These are phyloP conservation scores for Sanghuangporus weigelae DNA, from an alignment of 1,284 basidiomycete species.

Conservation along the genomic window DNA sequence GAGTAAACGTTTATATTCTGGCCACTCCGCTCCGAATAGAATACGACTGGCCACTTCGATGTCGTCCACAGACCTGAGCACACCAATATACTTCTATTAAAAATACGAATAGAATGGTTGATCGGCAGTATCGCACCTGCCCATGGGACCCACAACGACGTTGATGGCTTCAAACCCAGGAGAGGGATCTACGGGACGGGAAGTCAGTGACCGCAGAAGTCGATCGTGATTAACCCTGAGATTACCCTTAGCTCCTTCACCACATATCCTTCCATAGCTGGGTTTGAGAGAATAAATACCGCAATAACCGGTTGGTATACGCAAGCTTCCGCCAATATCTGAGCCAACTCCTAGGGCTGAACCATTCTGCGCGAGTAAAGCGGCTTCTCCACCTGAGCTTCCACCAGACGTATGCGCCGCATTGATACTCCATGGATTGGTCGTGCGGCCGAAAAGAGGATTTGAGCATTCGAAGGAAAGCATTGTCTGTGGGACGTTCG, in stretches of 20 bases:
- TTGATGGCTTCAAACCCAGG: conserved; percentile 67
- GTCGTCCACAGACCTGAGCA: conserved; percentile 55
- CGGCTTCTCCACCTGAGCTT: conserved; percentile 76
- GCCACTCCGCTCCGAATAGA: conserved; percentile 49
- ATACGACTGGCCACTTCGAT: conserved; percentile 53
- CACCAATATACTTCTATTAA: background rate
- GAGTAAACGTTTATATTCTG: conserved; percentile 30
- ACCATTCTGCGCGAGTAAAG: conserved; percentile 71
- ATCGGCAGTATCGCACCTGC: conserved; percentile 37
- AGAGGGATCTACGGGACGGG: conserved; percentile 35
- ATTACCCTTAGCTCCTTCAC: conserved; percentile 43
- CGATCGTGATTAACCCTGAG: background rate
- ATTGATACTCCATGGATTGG: conserved; percentile 62
- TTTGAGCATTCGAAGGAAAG: conserved; percentile 86
- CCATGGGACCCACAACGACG: conserved; percentile 69
- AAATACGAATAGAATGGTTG: too few relatives aligned
- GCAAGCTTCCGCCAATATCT: conserved; percentile 71
- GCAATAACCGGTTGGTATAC: conserved; percentile 79
- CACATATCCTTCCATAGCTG: conserved; percentile 45
- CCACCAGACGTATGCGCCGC: conserved; percentile 65
- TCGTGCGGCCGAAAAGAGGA: conserved; percentile 72
- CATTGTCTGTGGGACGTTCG: conserved; percentile 82
- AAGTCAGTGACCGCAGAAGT: background rate
- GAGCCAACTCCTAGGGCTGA: conserved; percentile 74
- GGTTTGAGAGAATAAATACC: conserved; percentile 84